Evolutionary conservation across 345 rosid genomes (phyloP), one percentile per base, ranked within the genome.

Genomic region (Cardiospermum halicacabum): DNA sequence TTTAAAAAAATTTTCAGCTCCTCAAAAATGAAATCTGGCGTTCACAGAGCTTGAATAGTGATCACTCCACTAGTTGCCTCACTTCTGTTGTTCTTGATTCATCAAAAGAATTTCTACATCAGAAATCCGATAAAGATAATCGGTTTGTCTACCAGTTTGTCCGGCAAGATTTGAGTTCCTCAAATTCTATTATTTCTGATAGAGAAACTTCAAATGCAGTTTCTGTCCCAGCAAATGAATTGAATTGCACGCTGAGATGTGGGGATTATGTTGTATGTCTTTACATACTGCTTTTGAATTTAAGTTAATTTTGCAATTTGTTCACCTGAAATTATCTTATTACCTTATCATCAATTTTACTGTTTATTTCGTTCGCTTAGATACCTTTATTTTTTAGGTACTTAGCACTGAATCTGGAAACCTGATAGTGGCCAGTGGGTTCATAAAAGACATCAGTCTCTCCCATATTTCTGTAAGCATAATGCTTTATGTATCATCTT

Each of bases 181-280:
- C 67, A 42, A 71, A 66, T 57, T 55, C 58, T 39, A 55, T 65
- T 65, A 77, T 63, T 62, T 71, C 83, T 56, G 71, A 60, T 12
- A 71, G 74, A 69, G 83, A 78, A 69, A 56, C 74, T 30, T 64
- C 32, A 12, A 61, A 50, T 70, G 68, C 66, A 50, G 72, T 45
- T 28, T 45, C 72, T 72, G 58, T 78, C 66, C 65, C 74, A 31
- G 55, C 56, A 51, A 79, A 83, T 72, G 82, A 75, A 77, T 68
- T 86, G 69, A 82, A 81, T 70, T 73, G 84, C 79, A 73, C 73
- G 15, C 91, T 94, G 53, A 85, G 69, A 85, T 74, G 58, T 70
- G 99, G 99, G 72, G 99, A 91, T 71, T 81, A 80, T 68, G 99
- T 94, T 96, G 97, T 94, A 88, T 48, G 18, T 18, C 57, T 18